Percentiles rank a stretch among this genome's conserved stretches.
Evolutionary conservation across 345 rosid genomes (phyloP).

Genomic region (Eucalyptus lansdowneana): DNA sequence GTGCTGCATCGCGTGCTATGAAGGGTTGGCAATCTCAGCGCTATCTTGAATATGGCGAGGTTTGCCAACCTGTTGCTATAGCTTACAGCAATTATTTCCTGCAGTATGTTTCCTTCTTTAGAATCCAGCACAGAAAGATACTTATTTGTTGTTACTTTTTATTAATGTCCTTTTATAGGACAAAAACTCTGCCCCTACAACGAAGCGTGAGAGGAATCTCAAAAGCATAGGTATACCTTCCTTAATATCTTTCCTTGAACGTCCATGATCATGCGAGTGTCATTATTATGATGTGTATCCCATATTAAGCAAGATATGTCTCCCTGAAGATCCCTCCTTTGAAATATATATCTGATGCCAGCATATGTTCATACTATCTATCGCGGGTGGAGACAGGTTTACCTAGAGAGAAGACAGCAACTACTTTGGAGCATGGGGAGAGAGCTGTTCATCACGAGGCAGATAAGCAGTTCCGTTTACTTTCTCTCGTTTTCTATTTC

Average conservation of each 20-base stretch:
- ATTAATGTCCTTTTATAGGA: not conserved
- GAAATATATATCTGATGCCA: not conserved
- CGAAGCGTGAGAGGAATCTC: slow-evolving; percentile 62
- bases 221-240: slow-evolving; percentile 55
- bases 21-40: slow-evolving; percentile 85
- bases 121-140: not conserved
- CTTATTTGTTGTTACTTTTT: not conserved
- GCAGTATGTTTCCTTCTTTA: not conserved
- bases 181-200: not conserved
- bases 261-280: not conserved
- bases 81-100: slow-evolving; percentile 7
- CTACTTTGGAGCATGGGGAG: slow-evolving; percentile 21
- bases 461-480: slow-evolving; percentile 49
- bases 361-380: not conserved
- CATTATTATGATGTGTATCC: not conserved
- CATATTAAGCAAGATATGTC: not conserved
- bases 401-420: slow-evolving; percentile 31
- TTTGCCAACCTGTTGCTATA: slow-evolving; percentile 35
- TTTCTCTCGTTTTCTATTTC: not conserved
- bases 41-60: slow-evolving; percentile 59
- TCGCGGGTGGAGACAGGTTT: slow-evolving; percentile 18
- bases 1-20: slow-evolving; percentile 87
- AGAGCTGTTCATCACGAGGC: slow-evolving; percentile 18
- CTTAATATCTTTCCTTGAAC: not conserved
- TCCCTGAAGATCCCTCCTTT: not conserved